Conservation (phyloP, 1,139 yeast species). For the Kurtzmaniella quercitrusa region DNA sequence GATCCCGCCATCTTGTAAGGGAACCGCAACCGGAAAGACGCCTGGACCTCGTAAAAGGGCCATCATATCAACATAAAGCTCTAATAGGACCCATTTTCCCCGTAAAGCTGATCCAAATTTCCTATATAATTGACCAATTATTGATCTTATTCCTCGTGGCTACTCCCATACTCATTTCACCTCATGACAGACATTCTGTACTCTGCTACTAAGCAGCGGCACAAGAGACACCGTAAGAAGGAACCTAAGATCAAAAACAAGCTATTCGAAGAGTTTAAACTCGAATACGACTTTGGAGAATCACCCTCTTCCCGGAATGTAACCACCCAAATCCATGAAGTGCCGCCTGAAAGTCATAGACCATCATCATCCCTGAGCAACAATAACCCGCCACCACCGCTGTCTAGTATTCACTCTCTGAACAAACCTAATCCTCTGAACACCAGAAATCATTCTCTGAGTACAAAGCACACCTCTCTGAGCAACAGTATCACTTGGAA, state of each 20-base stretch:
- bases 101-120: too few relatives aligned
- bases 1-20: too few relatives aligned
- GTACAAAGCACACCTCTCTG: not conserved
- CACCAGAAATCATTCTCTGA: not conserved
- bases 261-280: not conserved
- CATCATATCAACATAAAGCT: too few relatives aligned
- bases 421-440: too few relatives aligned
- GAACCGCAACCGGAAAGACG: too few relatives aligned
- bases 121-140: too few relatives aligned
- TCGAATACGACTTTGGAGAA: not conserved
- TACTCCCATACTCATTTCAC: not conserved
- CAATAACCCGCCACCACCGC: too few relatives aligned
- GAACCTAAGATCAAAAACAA: not conserved
- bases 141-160: too few relatives aligned
- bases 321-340: not conserved
- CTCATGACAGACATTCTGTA: not conserved
- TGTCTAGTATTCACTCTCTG: too few relatives aligned
- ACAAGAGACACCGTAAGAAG: not conserved
- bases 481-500: not conserved
- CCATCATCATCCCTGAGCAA: too few relatives aligned
- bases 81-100: too few relatives aligned
- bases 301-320: not conserved
- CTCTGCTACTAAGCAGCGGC: not conserved
- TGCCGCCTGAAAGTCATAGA: not conserved
- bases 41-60: too few relatives aligned